phyloP scores from a whole-genome alignment of 768 basidiomycete genomes.

The Russula griseocarnosa region DNA sequence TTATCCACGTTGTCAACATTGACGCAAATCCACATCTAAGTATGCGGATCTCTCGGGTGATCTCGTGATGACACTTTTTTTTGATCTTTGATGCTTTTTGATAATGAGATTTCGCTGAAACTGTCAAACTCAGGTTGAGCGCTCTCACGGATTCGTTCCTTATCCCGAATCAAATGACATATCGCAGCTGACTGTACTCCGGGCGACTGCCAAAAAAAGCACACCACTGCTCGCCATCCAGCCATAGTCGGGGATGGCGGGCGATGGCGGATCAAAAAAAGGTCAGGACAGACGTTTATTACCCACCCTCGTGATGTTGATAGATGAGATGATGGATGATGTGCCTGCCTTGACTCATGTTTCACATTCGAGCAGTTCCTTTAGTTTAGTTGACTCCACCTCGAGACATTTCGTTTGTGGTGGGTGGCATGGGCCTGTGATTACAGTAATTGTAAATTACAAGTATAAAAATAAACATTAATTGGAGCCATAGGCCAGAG shows the following conservation, averaged over 20 bases:
- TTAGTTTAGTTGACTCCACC: not conserved
- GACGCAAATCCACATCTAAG: constrained; percentile 23
- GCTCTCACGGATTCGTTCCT: not conserved
- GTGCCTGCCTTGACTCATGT: constrained; percentile 1
- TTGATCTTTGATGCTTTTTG: constrained; percentile 16
- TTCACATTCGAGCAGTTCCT: not conserved
- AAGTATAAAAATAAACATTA: too few relatives aligned
- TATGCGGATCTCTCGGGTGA: constrained; percentile 21
- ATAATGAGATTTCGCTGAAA: not conserved
- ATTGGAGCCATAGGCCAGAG: too few relatives aligned
- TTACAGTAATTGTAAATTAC: too few relatives aligned
- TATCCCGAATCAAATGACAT: not conserved
- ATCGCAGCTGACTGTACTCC: too few relatives aligned
- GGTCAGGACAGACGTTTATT: not conserved
- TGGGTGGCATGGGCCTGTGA: too few relatives aligned
- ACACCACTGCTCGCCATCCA: not conserved
- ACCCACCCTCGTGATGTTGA: not conserved
- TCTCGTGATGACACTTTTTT: not conserved
- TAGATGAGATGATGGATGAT: not conserved
- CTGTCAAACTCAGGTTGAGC: not conserved
- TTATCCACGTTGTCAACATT: constrained; percentile 25
- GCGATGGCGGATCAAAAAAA: not conserved
- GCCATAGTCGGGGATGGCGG: too few relatives aligned
- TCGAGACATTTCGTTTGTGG: too few relatives aligned
- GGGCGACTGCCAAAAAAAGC: not conserved